Evolutionary conservation across 108 stramenopile genomes (phyloP), one percentile per base, ranked within the genome.

Genomic region (Heterococcus sp.): DNA sequence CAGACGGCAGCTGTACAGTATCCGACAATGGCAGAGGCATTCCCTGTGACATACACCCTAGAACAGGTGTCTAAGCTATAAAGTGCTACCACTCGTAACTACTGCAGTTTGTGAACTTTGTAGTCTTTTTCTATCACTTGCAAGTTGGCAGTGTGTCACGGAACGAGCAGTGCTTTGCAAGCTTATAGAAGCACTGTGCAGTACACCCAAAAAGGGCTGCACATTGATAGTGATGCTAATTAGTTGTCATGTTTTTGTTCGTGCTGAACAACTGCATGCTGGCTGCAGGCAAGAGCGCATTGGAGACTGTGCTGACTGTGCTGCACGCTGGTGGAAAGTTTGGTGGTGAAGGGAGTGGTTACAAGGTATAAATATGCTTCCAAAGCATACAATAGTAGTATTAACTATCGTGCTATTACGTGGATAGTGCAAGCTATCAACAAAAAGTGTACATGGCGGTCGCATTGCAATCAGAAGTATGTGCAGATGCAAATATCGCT

Each of bases 261-360:
- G 21, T 63, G 14, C 21, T 63, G n/a, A n/a, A n/a, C n/a, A n/a
- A n/a, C n/a, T n/a, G n/a, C n/a, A n/a, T n/a, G n/a, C n/a, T n/a
- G n/a, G n/a, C n/a, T n/a, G n/a, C n/a, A n/a, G 46, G 46, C 36
- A 78, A 75, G 65, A 76, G 75, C 35, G 92, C 95, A 14, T 68
- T 97, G 66, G 96, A 97, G 87, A 97, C 96, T 28, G 96, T 97
- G 4, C 72, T 95, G 80, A 94, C 93, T 11, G 94, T 95, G 8
- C 80, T 97, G 58, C 96, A 97, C 76, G 96, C 96, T 0, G 96
- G 96, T 11, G 96, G 96, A n/a, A 97, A 97, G 86, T 97, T 97
- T 72, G 95, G 95, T 68, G 91, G 93, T 66, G 91, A 90, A 28
- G 85, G 68, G 26, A 85, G 88, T 46, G 96, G 95, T 2, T 97